A percentile compares a stretch with the other conserved stretches of the same genome.
Conservation (phyloP, 2,329 filamentous ascomycete species). For the Cercospora sp. region DNA sequence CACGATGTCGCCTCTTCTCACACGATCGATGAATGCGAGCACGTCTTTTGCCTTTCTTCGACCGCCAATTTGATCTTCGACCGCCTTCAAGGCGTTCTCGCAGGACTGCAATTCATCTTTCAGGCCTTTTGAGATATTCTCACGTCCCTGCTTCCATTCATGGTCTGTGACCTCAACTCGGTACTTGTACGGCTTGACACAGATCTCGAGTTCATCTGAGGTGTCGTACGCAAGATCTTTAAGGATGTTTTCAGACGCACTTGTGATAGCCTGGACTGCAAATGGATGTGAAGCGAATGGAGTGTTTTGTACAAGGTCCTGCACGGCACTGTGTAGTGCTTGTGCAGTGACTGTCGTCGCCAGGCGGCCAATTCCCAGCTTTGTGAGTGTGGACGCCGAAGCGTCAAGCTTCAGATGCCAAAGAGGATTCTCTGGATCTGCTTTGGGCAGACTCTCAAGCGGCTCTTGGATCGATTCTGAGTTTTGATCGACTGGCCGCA, state of each 20-base stretch:
- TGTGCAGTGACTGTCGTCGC: constrained; percentile 89
- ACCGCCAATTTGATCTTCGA: constrained; percentile 78
- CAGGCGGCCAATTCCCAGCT: constrained; percentile 87
- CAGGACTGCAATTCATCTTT: constrained; percentile 85
- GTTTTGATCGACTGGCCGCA: constrained; percentile 53
- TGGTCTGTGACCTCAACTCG: constrained; percentile 91
- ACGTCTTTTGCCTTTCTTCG: constrained; percentile 86
- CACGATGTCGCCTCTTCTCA: constrained; percentile 78
- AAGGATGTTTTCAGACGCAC: constrained; percentile 84
- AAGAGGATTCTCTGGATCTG: constrained; percentile 79
- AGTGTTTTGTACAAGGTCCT: constrained; percentile 73
- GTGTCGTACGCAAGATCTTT: constrained; percentile 96
- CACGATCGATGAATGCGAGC: constrained; percentile 85
- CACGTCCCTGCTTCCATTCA: constrained; percentile 83
- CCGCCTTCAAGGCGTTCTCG: constrained; percentile 70
- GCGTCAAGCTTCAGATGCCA: constrained; percentile 95
- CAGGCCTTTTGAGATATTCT: constrained; percentile 77
- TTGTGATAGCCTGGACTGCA: constrained; percentile 84
- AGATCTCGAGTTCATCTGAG: constrained; percentile 96
- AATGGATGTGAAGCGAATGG: constrained; percentile 90
- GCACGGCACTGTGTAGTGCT: constrained; percentile 81
- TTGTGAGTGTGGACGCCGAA: constrained; percentile 84
- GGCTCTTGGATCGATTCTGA: constrained; percentile 34
- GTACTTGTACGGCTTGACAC: constrained; percentile 98
- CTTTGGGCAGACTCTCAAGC: constrained; percentile 72